Evolutionary conservation across 192 early-diverging fungal species (phyloP).

Genomic region (Phycomyces blakesleeanus): DNA sequence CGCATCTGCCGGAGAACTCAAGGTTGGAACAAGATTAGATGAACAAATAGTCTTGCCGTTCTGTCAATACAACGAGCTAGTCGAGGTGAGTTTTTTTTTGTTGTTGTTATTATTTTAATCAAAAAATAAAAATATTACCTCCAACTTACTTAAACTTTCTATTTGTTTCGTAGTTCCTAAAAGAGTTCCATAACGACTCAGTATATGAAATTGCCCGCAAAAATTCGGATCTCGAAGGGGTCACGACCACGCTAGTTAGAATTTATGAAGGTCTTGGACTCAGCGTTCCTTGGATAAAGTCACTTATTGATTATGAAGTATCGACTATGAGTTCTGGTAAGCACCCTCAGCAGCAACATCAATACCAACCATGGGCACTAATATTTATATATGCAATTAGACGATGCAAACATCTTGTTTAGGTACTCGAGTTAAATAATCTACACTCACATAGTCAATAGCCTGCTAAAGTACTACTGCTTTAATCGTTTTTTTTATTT

Average conservation of each 20-base stretch:
- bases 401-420: slow-evolving; percentile 46
- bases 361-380: slow-evolving; percentile 4
- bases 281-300: slow-evolving; percentile 40
- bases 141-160: neutral
- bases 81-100: slow-evolving; percentile 29
- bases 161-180: slow-evolving; percentile 25
- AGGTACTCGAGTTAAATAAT: slow-evolving; percentile 25
- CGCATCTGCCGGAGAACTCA: slow-evolving; percentile 34
- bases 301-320: slow-evolving; percentile 46
- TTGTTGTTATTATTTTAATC: neutral
- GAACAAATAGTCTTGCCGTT: slow-evolving; percentile 40
- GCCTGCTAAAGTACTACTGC: too few relatives aligned
- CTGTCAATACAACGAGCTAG: slow-evolving; percentile 29
- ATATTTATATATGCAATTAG: slow-evolving; percentile 18
- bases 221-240: slow-evolving; percentile 35
- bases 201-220: slow-evolving; percentile 37
- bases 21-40: slow-evolving; percentile 36
- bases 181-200: slow-evolving; percentile 39
- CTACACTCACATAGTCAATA: too few relatives aligned
- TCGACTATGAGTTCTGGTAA: slow-evolving; percentile 37
- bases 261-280: slow-evolving; percentile 39
- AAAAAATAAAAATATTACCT: neutral
- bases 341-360: too few relatives aligned
- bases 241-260: slow-evolving; percentile 36
- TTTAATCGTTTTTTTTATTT: too few relatives aligned